Conservation (phyloP, 352 stramenopile species). For the Hyaloperonospora brassicae region DNA sequence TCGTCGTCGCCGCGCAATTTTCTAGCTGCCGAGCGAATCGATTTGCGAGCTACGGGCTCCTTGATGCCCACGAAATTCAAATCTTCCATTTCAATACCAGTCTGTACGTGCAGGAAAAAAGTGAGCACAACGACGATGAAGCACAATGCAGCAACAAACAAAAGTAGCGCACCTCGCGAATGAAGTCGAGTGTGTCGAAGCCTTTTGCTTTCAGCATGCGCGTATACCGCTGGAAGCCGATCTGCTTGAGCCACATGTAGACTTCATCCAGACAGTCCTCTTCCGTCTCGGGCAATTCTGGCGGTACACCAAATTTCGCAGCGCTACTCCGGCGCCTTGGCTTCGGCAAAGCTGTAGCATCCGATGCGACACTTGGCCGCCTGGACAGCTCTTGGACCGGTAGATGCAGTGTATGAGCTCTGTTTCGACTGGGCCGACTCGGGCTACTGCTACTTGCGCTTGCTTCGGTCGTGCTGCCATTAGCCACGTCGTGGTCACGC, state of each 20-base stretch:
- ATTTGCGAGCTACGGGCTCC: constrained; percentile 45
- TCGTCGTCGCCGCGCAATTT: constrained; percentile 46
- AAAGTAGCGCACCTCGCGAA: constrained; percentile 63
- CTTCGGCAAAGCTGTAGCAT: constrained; percentile 17
- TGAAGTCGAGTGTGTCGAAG: constrained; percentile 71
- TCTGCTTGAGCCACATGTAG: constrained; percentile 59
- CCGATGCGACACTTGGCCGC: constrained; percentile 13
- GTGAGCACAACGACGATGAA: constrained; percentile 1
- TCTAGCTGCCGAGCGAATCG: constrained; percentile 51
- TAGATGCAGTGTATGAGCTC: constrained; percentile 11
- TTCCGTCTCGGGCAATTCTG: constrained; percentile 28
- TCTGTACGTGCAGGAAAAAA: constrained; percentile 31
- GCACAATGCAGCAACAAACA: not conserved
- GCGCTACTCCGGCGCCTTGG: constrained; percentile 22
- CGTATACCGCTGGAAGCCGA: constrained; percentile 51
- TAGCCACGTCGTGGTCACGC: constrained; percentile 26
- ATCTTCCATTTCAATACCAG: constrained; percentile 77
- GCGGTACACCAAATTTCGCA: constrained; percentile 24
- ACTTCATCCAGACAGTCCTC: constrained; percentile 60
- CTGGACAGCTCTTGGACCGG: constrained; percentile 10
- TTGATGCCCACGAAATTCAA: constrained; percentile 83
- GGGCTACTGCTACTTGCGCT: constrained; percentile 26
- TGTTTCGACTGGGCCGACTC: constrained; percentile 24
- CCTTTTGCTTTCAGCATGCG: constrained; percentile 71
- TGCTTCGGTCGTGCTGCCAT: constrained; percentile 31